Evolutionary conservation across 805 yeast species (phyloP), one percentile per base, ranked within the genome.

Genomic region (Danielia reshetovae): DNA sequence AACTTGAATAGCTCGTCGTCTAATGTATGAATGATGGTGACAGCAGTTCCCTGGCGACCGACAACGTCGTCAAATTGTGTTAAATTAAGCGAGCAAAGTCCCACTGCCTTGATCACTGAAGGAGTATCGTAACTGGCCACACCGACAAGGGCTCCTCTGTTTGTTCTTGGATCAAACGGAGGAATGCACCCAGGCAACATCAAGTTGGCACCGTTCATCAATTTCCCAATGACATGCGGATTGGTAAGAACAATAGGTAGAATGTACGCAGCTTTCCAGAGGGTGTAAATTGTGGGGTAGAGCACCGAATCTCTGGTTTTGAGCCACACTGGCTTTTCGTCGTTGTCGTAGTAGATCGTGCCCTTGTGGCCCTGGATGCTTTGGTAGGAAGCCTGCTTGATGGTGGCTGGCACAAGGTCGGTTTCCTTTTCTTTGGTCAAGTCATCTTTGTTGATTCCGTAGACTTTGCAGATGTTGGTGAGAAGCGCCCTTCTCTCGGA

Each of bases 11-110:
- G 62, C 34, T 72, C 75, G 54, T 90, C 98, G 3, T 75, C 81
- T 12, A 73, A 55, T 21, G 70, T 70, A 48, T 87, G 95, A n/a
- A 77, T 47, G 4, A 87, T 63, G 30, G 73, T 69, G 0, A 89
- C 94, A 0, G 93, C 96, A 19, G 83, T 76, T 9, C 97, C 98
- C 11, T 71, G 70, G 11, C 72, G 65, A 0, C 87, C 88, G n/a
- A 71, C 58, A 1, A 76, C 82, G 34, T 65, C 51, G 26, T 61
- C 57, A 31, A 65, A 59, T 2, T 59, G 55, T 3, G 61, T 54
- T 44, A 85, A 43, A 46, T 81, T 71, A 45, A 72, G 38, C 25
- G 60, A 46, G 40, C 84, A 76, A 8, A 69, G 53, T 2, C 96
- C 96, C 18, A 89, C 74, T 0, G 94, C 96, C 51, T 75, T 68